Conservation (phyloP, 73 alveolate genomes). For the Tetrahymena elliotti region DNA sequence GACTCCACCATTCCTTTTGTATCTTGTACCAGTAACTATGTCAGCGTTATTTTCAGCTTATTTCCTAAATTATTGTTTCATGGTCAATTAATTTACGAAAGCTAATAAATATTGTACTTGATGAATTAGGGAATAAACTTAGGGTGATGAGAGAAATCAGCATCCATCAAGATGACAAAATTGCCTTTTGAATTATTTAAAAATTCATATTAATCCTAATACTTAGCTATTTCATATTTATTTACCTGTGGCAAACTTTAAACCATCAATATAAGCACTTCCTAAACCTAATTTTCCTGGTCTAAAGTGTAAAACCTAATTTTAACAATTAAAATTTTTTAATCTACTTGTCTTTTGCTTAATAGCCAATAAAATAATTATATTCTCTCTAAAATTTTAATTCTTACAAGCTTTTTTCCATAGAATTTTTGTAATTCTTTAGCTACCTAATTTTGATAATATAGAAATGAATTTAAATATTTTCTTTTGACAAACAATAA, state of each 20-base stretch:
- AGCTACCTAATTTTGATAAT: conserved; percentile 17
- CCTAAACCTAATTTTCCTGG: conserved; percentile 98
- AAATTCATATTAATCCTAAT: too few species aligned
- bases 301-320: conserved; percentile 58
- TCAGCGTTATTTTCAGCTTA: conserved; percentile 80
- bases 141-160: conserved; percentile 97
- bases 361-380: not conserved
- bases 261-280: conserved; percentile 95
- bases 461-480: not conserved
- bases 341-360: not conserved
- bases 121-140: conserved; percentile 57
- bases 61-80: not conserved
- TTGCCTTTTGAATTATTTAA: conserved; percentile 64
- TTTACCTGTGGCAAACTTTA: conserved; percentile 27
- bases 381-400: not conserved
- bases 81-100: conserved; percentile 48
- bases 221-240: too few species aligned
- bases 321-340: not conserved
- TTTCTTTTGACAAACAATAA: not conserved
- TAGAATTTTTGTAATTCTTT: conserved; percentile 71
- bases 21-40: conserved; percentile 96
- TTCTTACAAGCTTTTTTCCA: conserved; percentile 72
- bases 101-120: not conserved
- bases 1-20: conserved; percentile 82
- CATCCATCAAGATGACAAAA: conserved; percentile 94